These are phyloP conservation scores for Saccharum officinarum DNA, from an alignment of 176 grass and related monocot species.

Conservation along the genomic window DNA sequence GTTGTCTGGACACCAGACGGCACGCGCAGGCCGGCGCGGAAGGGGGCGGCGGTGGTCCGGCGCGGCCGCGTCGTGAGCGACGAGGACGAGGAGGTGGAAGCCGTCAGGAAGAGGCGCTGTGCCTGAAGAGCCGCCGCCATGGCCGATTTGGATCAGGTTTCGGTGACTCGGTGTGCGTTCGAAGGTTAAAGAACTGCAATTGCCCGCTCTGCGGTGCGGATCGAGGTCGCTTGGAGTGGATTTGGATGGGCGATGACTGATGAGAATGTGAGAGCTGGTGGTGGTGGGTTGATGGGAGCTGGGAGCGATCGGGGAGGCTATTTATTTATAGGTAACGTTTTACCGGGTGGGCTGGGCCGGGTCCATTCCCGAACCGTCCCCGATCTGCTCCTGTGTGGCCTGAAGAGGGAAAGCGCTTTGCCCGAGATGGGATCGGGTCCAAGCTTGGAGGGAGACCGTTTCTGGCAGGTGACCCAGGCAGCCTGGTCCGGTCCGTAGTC, in stretches of 20 bases:
- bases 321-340: background rate
- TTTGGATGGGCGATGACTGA: background rate
- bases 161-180: background rate
- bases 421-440: background rate
- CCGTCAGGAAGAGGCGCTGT: constrained; percentile 16
- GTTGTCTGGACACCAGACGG: background rate
- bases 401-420: too few species aligned
- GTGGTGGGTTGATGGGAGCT: too few species aligned
- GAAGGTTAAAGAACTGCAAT: background rate
- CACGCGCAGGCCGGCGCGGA: constrained; percentile 11
- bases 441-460: background rate
- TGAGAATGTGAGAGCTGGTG: background rate
- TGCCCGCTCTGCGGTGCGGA: too few species aligned
- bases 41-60: background rate
- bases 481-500: background rate
- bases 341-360: background rate
- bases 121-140: constrained; percentile 8
- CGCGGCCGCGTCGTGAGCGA: background rate
- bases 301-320: background rate
- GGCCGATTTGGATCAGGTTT: background rate
- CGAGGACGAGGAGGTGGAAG: background rate
- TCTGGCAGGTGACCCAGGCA: background rate
- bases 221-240: too few species aligned
- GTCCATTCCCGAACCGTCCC: too few species aligned
- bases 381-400: too few species aligned